Percentiles rank a stretch among this genome's conserved stretches.
phyloP scores from a whole-genome alignment of 352 stramenopile genomes.

The Phytophthora litchii region DNA sequence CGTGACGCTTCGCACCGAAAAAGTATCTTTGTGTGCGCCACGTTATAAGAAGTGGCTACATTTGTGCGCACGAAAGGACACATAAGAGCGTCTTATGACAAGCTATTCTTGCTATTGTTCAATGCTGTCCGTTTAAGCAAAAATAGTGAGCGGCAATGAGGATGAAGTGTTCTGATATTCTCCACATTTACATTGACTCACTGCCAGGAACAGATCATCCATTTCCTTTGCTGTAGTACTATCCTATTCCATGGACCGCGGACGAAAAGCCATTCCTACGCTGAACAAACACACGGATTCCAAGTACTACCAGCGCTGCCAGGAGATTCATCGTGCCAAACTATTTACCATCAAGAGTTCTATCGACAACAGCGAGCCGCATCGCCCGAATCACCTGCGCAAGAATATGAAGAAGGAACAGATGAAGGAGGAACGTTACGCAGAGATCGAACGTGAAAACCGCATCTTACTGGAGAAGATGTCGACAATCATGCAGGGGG shows the following conservation, averaged over 20 bases:
- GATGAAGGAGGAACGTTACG: constrained; percentile 95
- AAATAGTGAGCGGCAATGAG: constrained; percentile 20
- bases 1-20: constrained; percentile 18
- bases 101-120: constrained; percentile 16
- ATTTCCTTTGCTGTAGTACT: background rate
- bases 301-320: constrained; percentile 88
- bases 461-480: constrained; percentile 97
- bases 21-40: constrained; percentile 36
- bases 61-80: constrained; percentile 24
- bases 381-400: constrained; percentile 90
- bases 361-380: constrained; percentile 94
- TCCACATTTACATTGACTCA: constrained; percentile 26
- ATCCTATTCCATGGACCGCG: constrained; percentile 70
- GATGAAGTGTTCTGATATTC: background rate
- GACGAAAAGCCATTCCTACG: constrained; percentile 85
- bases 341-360: constrained; percentile 91
- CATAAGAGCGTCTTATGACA: constrained; percentile 34
- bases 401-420: constrained; percentile 98
- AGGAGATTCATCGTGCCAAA: constrained; percentile 84
- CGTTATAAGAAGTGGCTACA: constrained; percentile 28
- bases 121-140: constrained; percentile 1
- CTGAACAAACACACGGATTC: constrained; percentile 89
- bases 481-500: constrained; percentile 94
- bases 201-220: constrained; percentile 8
- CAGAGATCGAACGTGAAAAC: constrained; percentile 97